These are phyloP conservation scores for Boletellus emodensis DNA, from an alignment of 768 basidiomycete genomes.

Conservation along the genomic window DNA sequence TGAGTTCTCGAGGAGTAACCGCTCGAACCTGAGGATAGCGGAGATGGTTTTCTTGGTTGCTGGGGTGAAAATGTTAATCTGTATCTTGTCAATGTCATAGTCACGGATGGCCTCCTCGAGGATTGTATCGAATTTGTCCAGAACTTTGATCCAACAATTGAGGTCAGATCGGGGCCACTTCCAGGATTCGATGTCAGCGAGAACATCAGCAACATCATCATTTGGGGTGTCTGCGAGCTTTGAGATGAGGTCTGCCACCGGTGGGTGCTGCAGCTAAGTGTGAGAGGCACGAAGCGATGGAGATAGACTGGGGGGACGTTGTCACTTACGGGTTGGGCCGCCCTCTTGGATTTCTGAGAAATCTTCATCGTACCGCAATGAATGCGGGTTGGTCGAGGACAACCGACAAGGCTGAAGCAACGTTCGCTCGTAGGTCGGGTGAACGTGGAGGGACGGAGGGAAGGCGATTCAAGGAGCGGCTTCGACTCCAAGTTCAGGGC, in stretches of 20 bases:
- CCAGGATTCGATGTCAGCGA: conserved; percentile 76
- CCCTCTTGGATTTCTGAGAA: conserved; percentile 79
- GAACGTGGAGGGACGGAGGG: conserved; percentile 12
- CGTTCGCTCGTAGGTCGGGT: conserved; percentile 2
- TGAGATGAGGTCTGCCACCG: conserved; percentile 75
- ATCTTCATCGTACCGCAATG: conserved; percentile 79
- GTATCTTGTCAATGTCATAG: conserved; percentile 84
- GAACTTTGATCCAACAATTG: conserved; percentile 92
- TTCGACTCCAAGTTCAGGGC: conserved; percentile 15
- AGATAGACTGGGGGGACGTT: background rate
- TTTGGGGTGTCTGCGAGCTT: conserved; percentile 62
- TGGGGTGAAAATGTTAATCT: conserved; percentile 74
- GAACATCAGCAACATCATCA: conserved; percentile 64
- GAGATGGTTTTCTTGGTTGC: conserved; percentile 69
- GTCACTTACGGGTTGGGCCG: conserved; percentile 64
- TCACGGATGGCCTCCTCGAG: conserved; percentile 78
- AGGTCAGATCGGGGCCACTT: conserved; percentile 95
- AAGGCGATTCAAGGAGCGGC: conserved; percentile 5
- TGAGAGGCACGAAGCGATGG: conserved; percentile 7
- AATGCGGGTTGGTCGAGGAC: conserved; percentile 31
- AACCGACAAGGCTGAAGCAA: conserved; percentile 7
- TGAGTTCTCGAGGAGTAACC: conserved; percentile 91
- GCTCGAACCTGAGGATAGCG: conserved; percentile 84
- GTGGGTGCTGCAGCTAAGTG: conserved; percentile 54
- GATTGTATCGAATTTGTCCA: conserved; percentile 92